These are phyloP conservation scores for Theobroma grandiflorum DNA, from an alignment of 441 rosid genomes.

Conservation along the genomic window DNA sequence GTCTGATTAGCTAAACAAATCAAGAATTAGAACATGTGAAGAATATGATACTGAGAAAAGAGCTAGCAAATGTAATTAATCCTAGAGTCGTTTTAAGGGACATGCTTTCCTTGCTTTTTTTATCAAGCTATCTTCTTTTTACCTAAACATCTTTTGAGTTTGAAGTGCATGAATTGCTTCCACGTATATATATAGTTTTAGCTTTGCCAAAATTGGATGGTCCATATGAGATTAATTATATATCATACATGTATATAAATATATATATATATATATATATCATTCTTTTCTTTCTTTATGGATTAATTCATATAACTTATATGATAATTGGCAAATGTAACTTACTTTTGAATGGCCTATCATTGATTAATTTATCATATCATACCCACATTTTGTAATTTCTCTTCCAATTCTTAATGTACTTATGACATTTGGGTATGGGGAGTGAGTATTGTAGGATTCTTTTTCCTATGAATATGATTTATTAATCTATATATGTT, in stretches of 20 bases:
- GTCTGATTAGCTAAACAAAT: conserved; percentile 1
- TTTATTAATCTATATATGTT: too few species aligned
- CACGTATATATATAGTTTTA: neutral
- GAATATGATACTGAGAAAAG: neutral
- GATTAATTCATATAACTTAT: too few species aligned
- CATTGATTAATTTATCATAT: too few species aligned
- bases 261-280: neutral
- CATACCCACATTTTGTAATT: too few species aligned
- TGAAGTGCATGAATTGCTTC: neutral
- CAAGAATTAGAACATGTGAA: neutral
- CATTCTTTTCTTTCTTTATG: neutral
- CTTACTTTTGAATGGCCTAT: neutral
- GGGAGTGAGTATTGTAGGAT: too few species aligned
- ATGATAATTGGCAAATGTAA: too few species aligned
- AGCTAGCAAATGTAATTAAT: neutral
- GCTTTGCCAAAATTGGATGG: conserved; percentile 15
- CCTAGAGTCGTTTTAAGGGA: neutral
- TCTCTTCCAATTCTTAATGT: too few species aligned
- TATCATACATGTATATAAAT: neutral
- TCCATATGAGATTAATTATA: neutral
- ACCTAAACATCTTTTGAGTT: neutral
- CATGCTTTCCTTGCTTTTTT: neutral
- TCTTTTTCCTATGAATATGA: too few species aligned
- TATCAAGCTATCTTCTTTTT: neutral
- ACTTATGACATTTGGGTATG: too few species aligned